Base-by-base conservation (phyloP, 371 early-diverging fungal species). In the Chytridium lagenaria region DNA sequence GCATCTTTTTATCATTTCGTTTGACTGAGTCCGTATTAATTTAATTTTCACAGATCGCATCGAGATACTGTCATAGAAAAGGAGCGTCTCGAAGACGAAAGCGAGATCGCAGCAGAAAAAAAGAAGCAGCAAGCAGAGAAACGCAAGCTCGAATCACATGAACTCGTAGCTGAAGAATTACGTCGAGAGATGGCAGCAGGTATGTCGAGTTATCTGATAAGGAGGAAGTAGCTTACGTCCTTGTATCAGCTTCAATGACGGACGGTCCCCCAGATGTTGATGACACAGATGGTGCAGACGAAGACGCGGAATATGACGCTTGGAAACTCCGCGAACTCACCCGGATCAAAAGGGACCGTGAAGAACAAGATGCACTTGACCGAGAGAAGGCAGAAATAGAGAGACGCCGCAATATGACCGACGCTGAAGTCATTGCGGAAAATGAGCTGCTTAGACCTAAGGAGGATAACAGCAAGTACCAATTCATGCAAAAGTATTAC, bases 251-350 rank as follows among this genome's bases (percentile, higher is more conserved):
- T 0, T 65, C 77, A 44, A 73, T 73, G 12, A 59, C 74, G 28
- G 71, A 67, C 30, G 74, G 70, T 15, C 50, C 52, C 19, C 69
- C 68, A 51, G 89, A 87, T 37, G 89, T 94, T 0, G 97, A 96
- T 79, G 98, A 98, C 83, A 94, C 95, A 0, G 98, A 98, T 81
- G 92, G 89, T 26, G 44, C 92, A 12, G 92, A 96, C 73, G 91
- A 92, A 68, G 92, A 91, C 38, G 95, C 90, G 2, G 98, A 98
- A 78, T 92, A 89, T 78, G 92, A 91, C 59, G 90, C 90, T 0
- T 98, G 98, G 98, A 94, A 91, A 78, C 82, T 93, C n/a, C 91
- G 98, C 70, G 97, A 98, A 77, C 81, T 96, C 65, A 86, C 77
- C 44, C 90, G 98, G 73, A 90, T 97, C 70, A 93, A 94, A 70